Conservation (phyloP, 2,329 filamentous ascomycete genomes). For the Penicillium polonicum region DNA sequence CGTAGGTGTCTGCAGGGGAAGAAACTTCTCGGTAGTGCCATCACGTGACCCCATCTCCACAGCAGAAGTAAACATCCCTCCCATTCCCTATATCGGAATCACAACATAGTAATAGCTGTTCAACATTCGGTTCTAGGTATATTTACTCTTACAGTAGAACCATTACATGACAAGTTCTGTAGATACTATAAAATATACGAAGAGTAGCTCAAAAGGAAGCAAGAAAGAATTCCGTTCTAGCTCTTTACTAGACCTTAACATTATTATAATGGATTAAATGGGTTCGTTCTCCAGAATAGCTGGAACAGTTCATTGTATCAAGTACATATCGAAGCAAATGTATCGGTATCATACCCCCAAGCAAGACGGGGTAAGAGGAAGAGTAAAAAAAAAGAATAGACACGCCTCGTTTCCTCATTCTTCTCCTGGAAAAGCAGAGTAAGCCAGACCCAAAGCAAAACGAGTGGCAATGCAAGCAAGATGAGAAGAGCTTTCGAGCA, state of each 20-base stretch:
- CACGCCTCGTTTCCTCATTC: constrained; percentile 12
- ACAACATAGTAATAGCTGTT: background rate
- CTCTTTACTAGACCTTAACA: background rate
- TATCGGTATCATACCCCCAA: constrained; percentile 19
- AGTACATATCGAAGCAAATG: constrained; percentile 23
- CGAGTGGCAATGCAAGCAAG: constrained; percentile 9
- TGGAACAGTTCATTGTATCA: constrained; percentile 18
- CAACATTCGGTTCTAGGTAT: background rate
- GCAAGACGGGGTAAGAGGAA: constrained; percentile 17
- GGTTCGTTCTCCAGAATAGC: background rate
- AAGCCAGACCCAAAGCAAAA: constrained; percentile 1
- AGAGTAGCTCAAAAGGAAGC: background rate
- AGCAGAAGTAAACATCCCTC: background rate
- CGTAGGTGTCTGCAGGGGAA: constrained; percentile 24
- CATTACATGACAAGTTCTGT: no score
- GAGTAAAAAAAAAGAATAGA: constrained; percentile 14
- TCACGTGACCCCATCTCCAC: constrained; percentile 22
- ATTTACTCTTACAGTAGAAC: no score
- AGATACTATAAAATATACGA: background rate
- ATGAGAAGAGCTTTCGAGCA: background rate
- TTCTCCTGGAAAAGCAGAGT: constrained; percentile 8
- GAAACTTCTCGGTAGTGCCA: constrained; percentile 33
- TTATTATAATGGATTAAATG: background rate
- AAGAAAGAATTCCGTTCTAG: background rate
- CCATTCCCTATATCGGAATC: background rate